phyloP scores from a whole-genome alignment of 1,284 basidiomycete species.

The Naganishia cerealis region DNA sequence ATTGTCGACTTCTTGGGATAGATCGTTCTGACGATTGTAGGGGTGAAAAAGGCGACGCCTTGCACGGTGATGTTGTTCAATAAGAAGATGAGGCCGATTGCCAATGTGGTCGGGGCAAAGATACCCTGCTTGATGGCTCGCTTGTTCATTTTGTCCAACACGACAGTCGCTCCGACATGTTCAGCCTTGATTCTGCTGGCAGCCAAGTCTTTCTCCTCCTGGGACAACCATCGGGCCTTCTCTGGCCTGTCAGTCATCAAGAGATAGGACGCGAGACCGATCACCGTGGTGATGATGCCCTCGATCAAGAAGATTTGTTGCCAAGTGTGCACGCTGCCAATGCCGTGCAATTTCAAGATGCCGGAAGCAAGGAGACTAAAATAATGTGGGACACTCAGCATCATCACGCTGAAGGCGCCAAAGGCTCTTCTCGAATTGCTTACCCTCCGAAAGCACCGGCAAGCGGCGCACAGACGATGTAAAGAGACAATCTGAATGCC shows the following conservation, averaged over 20 bases:
- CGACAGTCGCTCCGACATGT: conserved; percentile 45
- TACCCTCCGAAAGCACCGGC: conserved; percentile 31
- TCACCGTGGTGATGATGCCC: conserved; percentile 49
- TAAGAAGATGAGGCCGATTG: conserved; percentile 47
- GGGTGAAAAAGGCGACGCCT: conserved; percentile 34
- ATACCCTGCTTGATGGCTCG: conserved; percentile 41
- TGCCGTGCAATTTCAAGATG: conserved; percentile 23
- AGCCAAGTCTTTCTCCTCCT: conserved; percentile 42
- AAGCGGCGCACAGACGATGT: conserved; percentile 32
- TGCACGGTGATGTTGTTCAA: conserved; percentile 53
- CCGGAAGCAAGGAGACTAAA: conserved; percentile 20
- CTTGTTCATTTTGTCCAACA: conserved; percentile 43
- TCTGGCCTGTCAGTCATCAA: conserved; percentile 47
- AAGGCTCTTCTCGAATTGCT: background rate
- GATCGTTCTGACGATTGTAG: conserved; percentile 48
- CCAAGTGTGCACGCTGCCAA: conserved; percentile 23
- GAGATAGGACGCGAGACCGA: conserved; percentile 43
- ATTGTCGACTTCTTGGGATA: conserved; percentile 48
- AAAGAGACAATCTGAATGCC: conserved; percentile 28
- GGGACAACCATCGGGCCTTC: conserved; percentile 48
- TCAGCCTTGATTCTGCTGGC: conserved; percentile 45
- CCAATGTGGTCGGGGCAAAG: conserved; percentile 38
- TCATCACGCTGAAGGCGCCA: background rate
- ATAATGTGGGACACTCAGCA: background rate
- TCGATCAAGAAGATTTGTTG: conserved; percentile 50